Percentiles rank a stretch among this genome's conserved stretches.
Evolutionary conservation across 305 asterid species (phyloP).

Genomic region (Caryopteris hybrid): DNA sequence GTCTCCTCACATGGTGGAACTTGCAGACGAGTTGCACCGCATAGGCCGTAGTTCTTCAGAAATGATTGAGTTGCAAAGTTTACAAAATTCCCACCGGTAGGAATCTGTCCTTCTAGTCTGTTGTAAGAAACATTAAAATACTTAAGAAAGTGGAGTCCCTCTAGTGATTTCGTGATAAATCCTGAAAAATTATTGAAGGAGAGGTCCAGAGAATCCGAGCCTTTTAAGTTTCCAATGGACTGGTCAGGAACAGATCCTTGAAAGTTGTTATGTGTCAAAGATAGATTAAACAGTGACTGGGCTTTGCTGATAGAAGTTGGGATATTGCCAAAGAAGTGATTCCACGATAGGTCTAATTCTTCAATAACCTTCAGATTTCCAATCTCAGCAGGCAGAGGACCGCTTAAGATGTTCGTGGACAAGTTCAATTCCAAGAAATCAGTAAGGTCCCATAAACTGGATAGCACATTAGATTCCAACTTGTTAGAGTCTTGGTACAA

Average conservation of each 20-base stretch:
- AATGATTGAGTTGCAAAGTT: slow-evolving; percentile 36
- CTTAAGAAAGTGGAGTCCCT: slow-evolving; percentile 18
- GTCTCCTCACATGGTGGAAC: slow-evolving; percentile 19
- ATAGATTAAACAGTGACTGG: slow-evolving; percentile 24
- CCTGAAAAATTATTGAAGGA: slow-evolving; percentile 33
- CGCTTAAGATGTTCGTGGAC: slow-evolving; percentile 32
- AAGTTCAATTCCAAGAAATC: slow-evolving; percentile 31
- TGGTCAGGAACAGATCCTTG: slow-evolving; percentile 34
- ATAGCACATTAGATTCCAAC: slow-evolving; percentile 24
- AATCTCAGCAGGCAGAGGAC: slow-evolving; percentile 17
- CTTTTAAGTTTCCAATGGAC: slow-evolving; percentile 24
- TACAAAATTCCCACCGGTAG: slow-evolving; percentile 29
- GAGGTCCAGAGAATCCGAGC: slow-evolving; percentile 35
- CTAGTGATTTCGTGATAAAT: slow-evolving; percentile 31
- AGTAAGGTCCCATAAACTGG: slow-evolving; percentile 22
- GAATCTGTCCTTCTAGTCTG: slow-evolving; percentile 34
- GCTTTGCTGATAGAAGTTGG: slow-evolving; percentile 25
- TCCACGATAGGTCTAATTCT: slow-evolving; percentile 35
- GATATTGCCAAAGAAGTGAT: slow-evolving; percentile 29
- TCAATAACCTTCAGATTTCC: slow-evolving; percentile 17
- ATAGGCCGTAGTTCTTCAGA: slow-evolving; percentile 22
- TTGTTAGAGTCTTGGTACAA: slow-evolving; percentile 28
- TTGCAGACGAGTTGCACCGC: slow-evolving; percentile 23
- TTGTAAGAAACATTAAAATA: slow-evolving; percentile 34
- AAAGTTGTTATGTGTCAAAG: slow-evolving; percentile 31